Evolutionary conservation across 202 grass and related monocot genomes (phyloP), one percentile per base, ranked within the genome.

Genomic region (Digitaria exilis): DNA sequence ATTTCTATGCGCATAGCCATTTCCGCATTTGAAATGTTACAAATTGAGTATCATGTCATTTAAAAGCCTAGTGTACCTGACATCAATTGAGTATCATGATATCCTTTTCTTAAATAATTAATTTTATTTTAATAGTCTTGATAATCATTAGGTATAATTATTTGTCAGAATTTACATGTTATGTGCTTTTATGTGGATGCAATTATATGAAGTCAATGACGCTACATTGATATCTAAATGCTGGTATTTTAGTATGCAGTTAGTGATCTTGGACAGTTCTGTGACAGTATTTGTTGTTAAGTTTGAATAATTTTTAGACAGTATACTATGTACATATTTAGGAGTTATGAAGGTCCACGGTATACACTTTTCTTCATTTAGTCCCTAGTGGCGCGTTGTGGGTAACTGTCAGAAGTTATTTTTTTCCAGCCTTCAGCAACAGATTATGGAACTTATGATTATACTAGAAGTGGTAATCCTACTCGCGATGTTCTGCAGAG

Each of bases 401-500:
- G 0, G 75, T 84, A 71, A 62, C 17, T 69, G 8, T n/a, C 56
- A 26, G 21, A 66, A 70, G 18, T 80, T 76, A 26, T 82, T 82
- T 89, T n/a, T n/a, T 80, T 90, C 2, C 88, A 97, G 94, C 92
- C 94, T 85, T 94, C 94, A 32, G 94, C 94, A 70, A 98, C 96
- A 64, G 91, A 88, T 50, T 84, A 87, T 87, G 96, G 96, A 74
- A 1, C 89, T 60, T 98, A 98, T 79, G 96, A 98, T 87, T 98
- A 98, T 77, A 98, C 96, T 66, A 95, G 96, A 83, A 98, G 96
- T 58, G 96, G 96, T 29, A 98, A 98, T 68, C 96, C 93, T 51
- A 98, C 96, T 52, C 93, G 96, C 68, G 96, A 98, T 94, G 96
- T 94, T 80, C 83, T 98, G 43, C 91, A 98, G 87, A 96, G 93